Percentiles rank a stretch among this genome's conserved stretches.
These are phyloP conservation scores for Stachybotrys chlorohalonatus DNA, from an alignment of 2,329 filamentous ascomycete genomes.

Conservation along the genomic window DNA sequence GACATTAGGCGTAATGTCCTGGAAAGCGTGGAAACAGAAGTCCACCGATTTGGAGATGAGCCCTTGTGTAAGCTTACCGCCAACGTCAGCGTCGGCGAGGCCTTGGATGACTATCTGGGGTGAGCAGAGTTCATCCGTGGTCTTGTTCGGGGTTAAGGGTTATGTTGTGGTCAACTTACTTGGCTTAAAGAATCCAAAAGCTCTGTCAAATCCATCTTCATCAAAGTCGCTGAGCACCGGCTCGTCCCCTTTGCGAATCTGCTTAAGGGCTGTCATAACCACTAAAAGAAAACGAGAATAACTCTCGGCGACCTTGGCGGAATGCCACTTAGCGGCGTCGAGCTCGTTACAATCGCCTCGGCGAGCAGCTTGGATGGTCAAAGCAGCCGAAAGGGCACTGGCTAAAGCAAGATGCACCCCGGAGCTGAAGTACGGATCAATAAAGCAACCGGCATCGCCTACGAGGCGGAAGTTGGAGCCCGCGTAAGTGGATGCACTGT, in stretches of 20 bases:
- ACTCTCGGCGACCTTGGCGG: constrained; percentile 30
- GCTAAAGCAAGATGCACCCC: constrained; percentile 35
- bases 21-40: no score
- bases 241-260: constrained; percentile 28
- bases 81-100: no score
- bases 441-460: constrained; percentile 39
- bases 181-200: constrained; percentile 17
- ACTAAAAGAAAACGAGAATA: constrained; percentile 36
- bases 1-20: no score
- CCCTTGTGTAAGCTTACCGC: no score
- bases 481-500: constrained; percentile 33
- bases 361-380: constrained; percentile 29
- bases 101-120: no score
- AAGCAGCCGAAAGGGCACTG: constrained; percentile 33
- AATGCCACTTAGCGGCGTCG: constrained; percentile 30
- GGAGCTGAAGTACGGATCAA: constrained; percentile 39
- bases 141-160: no score
- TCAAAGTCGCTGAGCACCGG: constrained; percentile 30
- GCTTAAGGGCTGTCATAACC: constrained; percentile 17
- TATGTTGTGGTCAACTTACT: background rate
- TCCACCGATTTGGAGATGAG: no score
- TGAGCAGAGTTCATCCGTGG: no score
- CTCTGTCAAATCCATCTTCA: constrained; percentile 31
- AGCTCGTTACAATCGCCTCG: constrained; percentile 27
- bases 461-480: constrained; percentile 27